A percentile compares a stretch with the other conserved stretches of the same genome.
phyloP scores from a whole-genome alignment of 2,329 filamentous ascomycete genomes.

The Chalara sp. region DNA sequence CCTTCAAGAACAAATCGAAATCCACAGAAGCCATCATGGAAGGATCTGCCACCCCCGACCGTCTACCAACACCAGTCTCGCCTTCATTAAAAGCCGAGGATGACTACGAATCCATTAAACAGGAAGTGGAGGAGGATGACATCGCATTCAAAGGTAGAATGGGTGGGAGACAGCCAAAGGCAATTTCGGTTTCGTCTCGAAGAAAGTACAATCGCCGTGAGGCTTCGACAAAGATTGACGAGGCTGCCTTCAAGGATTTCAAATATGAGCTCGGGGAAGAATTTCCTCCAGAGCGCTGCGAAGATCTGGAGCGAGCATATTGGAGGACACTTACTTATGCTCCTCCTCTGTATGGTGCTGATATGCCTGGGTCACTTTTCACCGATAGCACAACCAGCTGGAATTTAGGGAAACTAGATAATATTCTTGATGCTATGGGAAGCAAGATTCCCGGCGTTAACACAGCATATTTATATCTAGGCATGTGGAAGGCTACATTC shows the following conservation, averaged over 20 bases:
- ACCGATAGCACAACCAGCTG: conserved; percentile 76
- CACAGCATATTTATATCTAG: conserved; percentile 93
- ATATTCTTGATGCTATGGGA: conserved; percentile 86
- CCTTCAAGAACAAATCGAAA: conserved; percentile 18
- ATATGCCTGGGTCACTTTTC: conserved; percentile 93
- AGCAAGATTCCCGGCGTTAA: conserved; percentile 97
- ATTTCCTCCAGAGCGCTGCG: conserved; percentile 84
- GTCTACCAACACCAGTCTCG: conserved; percentile 47
- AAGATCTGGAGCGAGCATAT: conserved; percentile 89
- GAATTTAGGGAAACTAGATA: conserved; percentile 94
- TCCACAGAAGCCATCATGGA: conserved; percentile 14
- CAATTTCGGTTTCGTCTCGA: conserved; percentile 70
- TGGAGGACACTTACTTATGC: conserved; percentile 98
- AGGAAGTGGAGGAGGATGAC: conserved; percentile 31
- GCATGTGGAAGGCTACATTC: conserved; percentile 99
- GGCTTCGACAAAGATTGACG: conserved; percentile 72
- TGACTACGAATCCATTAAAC: conserved; percentile 26
- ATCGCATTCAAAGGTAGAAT: conserved; percentile 37
- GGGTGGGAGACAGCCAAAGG: conserved; percentile 37
- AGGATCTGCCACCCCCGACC: conserved; percentile 36
- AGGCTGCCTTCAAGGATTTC: conserved; percentile 83
- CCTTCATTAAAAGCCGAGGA: conserved; percentile 34
- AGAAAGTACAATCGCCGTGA: conserved; percentile 81
- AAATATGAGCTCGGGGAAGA: conserved; percentile 85
- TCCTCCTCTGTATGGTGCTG: conserved; percentile 88